Conservation (phyloP, 768 basidiomycete genomes). For the Lentinula boryana region DNA sequence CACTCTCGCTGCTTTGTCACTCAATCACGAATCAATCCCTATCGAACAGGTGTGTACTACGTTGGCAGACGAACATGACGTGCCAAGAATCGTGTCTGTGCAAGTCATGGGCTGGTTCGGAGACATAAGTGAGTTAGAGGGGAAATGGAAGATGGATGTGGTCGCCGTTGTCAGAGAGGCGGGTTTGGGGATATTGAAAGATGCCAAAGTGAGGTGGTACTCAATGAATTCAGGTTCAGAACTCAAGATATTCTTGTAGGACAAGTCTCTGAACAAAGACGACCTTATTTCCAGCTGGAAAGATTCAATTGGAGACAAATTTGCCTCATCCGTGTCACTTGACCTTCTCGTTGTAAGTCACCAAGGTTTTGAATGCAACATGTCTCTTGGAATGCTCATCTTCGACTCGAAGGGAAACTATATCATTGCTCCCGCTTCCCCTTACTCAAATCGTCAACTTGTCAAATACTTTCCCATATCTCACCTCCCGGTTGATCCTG, state of each 20-base stretch:
- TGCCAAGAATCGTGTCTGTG: slow-evolving; percentile 49
- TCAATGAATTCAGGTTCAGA: not conserved
- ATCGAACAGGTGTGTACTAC: slow-evolving; percentile 53
- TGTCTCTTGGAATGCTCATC: not conserved
- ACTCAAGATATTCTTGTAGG: slow-evolving; percentile 27
- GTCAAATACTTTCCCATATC: slow-evolving; percentile 76
- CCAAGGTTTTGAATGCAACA: not conserved
- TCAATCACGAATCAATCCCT: slow-evolving; percentile 44
- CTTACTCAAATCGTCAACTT: slow-evolving; percentile 23
- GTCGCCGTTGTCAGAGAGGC: slow-evolving; percentile 62
- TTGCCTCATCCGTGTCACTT: slow-evolving; percentile 56
- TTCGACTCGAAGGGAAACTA: slow-evolving; percentile 63
- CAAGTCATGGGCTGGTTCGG: slow-evolving; percentile 89
- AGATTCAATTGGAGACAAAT: slow-evolving; percentile 70
- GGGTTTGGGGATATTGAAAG: slow-evolving; percentile 68
- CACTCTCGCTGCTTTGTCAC: slow-evolving; percentile 57
- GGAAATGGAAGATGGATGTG: slow-evolving; percentile 63
- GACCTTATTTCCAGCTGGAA: slow-evolving; percentile 68
- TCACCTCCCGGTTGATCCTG: slow-evolving; percentile 68
- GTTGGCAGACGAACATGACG: slow-evolving; percentile 69
- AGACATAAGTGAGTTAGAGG: slow-evolving; percentile 31
- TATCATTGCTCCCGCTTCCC: slow-evolving; percentile 37
- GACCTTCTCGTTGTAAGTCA: slow-evolving; percentile 59
- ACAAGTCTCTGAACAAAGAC: slow-evolving; percentile 49
- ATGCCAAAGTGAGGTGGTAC: slow-evolving; percentile 40